Percentiles rank a stretch among this genome's conserved stretches.
Conservation (phyloP, 2,329 filamentous ascomycete species). For the Alternaria novae-zelandiae region DNA sequence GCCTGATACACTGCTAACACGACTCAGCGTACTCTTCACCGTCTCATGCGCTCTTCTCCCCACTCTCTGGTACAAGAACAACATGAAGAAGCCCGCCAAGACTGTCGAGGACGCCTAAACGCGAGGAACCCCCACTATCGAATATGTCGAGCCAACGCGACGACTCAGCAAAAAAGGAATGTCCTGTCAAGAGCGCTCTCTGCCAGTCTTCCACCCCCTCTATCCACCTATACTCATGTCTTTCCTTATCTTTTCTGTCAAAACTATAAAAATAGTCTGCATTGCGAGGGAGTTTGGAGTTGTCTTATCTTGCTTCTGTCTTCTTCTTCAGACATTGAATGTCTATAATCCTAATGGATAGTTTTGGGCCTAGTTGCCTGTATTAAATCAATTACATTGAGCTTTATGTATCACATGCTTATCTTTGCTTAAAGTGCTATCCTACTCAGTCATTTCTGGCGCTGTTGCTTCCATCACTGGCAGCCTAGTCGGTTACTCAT, state of each 20-base stretch:
- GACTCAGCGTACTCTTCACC: constrained; percentile 53
- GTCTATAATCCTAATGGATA: constrained; percentile 40
- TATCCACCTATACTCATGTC: neutral
- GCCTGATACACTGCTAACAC: constrained; percentile 11
- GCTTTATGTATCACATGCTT: too few species aligned
- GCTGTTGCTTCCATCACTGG: neutral
- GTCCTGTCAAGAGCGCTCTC: constrained; percentile 24
- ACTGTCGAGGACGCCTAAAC: constrained; percentile 40
- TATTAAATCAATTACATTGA: neutral
- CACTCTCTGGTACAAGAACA: constrained; percentile 58
- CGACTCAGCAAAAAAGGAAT: constrained; percentile 18
- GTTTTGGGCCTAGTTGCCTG: constrained; percentile 6
- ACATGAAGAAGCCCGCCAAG: constrained; percentile 49
- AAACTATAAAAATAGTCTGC: constrained; percentile 21
- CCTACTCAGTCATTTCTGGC: rapidly evolving
- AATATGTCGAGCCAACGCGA: neutral
- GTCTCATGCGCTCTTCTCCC: constrained; percentile 54
- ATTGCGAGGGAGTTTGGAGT: constrained; percentile 31
- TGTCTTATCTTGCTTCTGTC: constrained; percentile 14
- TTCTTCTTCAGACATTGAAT: constrained; percentile 39
- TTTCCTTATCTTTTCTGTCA: constrained; percentile 5
- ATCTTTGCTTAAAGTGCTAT: too few species aligned
- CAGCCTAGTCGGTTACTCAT: neutral
- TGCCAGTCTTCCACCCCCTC: constrained; percentile 11
- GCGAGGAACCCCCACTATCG: neutral